These are phyloP conservation scores for Mycosphaerella sp. DNA, from an alignment of 2,329 filamentous ascomycete genomes.

Conservation along the genomic window DNA sequence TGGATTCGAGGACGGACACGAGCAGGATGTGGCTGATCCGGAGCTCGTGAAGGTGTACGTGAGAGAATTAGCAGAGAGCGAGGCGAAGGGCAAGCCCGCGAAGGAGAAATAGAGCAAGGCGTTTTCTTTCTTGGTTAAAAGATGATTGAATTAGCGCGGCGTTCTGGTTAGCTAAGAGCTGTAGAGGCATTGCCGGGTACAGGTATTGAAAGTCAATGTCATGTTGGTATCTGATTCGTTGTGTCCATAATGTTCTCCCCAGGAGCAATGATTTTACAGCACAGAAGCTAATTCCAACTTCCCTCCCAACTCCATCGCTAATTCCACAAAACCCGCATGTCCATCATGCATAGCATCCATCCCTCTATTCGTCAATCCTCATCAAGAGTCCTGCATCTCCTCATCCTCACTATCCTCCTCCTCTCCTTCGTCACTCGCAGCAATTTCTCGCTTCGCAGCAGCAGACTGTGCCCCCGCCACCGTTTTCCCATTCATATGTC, in stretches of 20 bases:
- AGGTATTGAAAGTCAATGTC: too few species aligned
- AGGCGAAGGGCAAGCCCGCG: constrained; percentile 58
- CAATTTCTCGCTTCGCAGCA: background rate
- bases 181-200: too few species aligned
- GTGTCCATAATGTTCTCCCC: too few species aligned
- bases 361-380: background rate
- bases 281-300: background rate
- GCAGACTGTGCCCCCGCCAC: background rate
- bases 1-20: constrained; percentile 80
- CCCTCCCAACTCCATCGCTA: constrained; percentile 7
- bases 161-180: background rate
- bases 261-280: too few species aligned
- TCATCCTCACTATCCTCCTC: background rate
- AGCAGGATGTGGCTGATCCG: constrained; percentile 67
- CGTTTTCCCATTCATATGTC: constrained; percentile 14
- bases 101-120: constrained; percentile 18
- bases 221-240: too few species aligned
- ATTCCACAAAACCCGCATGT: background rate
- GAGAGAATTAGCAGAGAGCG: constrained; percentile 75
- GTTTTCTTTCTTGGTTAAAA: background rate
- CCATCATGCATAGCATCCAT: background rate
- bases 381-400: constrained; percentile 4
- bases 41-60: constrained; percentile 68
- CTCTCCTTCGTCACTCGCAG: background rate
- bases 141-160: background rate